A percentile compares a stretch with the other conserved stretches of the same genome.
Evolutionary conservation across 768 basidiomycete genomes (phyloP).

Genomic region (Podaxis sp.): DNA sequence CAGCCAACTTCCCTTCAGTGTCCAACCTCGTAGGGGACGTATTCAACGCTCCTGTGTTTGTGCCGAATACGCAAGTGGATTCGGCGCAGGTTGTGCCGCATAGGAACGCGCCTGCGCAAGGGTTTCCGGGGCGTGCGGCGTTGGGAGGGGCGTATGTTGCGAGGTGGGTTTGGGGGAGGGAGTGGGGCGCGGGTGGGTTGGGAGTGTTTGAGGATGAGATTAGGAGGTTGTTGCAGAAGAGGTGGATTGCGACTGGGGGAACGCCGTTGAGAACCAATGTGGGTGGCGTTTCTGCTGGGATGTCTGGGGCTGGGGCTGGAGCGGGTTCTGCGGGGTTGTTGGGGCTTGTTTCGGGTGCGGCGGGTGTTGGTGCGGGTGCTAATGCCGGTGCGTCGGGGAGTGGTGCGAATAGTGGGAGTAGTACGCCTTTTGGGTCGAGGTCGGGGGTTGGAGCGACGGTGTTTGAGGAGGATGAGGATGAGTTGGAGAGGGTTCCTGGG

Average conservation of each 20-base stretch:
- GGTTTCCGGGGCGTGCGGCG: conserved; percentile 68
- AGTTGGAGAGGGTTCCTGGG: conserved; percentile 49
- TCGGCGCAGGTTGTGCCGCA: conserved; percentile 70
- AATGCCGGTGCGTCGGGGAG: conserved; percentile 32
- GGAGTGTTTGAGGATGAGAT: conserved; percentile 82
- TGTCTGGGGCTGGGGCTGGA: background rate
- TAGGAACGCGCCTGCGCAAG: conserved; percentile 68
- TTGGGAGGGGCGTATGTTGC: conserved; percentile 79
- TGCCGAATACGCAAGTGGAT: conserved; percentile 74
- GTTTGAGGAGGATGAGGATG: conserved; percentile 77
- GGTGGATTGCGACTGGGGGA: conserved; percentile 71
- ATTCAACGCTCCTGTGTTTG: conserved; percentile 78
- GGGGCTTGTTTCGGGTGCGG: conserved; percentile 16
- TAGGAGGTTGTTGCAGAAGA: conserved; percentile 62
- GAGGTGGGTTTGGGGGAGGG: conserved; percentile 83
- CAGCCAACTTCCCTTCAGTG: conserved; percentile 81
- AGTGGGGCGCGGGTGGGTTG: conserved; percentile 46
- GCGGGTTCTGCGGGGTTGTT: conserved; percentile 1
- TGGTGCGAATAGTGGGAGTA: conserved; percentile 61
- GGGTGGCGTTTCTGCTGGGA: conserved; percentile 32
- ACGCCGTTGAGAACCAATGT: conserved; percentile 58
- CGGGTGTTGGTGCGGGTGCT: background rate
- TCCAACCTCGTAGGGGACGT: conserved; percentile 79
- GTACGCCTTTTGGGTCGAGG: conserved; percentile 62
- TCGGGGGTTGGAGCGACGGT: conserved; percentile 46